Percentiles rank a stretch among this genome's conserved stretches.
phyloP scores from a whole-genome alignment of 1,139 yeast genomes.

The Lodderomyces theae region DNA sequence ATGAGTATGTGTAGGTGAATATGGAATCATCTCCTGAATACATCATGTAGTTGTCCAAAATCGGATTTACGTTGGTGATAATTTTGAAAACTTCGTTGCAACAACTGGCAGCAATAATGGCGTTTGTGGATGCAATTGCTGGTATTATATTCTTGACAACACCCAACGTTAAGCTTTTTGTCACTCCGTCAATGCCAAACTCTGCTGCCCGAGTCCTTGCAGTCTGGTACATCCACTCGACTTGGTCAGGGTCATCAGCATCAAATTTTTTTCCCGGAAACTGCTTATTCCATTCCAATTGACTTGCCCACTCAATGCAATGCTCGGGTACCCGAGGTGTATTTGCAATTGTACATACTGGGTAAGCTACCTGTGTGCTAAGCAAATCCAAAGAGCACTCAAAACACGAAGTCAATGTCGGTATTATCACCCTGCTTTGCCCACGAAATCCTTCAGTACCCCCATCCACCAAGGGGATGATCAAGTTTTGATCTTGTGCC shows the following conservation, averaged over 20 bases:
- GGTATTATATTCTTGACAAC: slow-evolving; percentile 92
- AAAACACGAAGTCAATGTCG: slow-evolving; percentile 83
- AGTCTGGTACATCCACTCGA: slow-evolving; percentile 58
- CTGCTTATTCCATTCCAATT: slow-evolving; percentile 66
- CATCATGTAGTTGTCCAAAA: slow-evolving; percentile 79
- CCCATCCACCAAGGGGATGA: slow-evolving; percentile 88
- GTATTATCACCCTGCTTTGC: slow-evolving; percentile 83
- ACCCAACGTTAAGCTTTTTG: slow-evolving; percentile 71
- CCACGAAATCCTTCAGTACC: slow-evolving; percentile 97
- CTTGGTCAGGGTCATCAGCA: slow-evolving; percentile 66
- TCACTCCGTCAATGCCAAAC: slow-evolving; percentile 72
- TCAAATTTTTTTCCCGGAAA: slow-evolving; percentile 54
- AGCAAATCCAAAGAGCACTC: slow-evolving; percentile 86
- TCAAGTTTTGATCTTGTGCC: slow-evolving; percentile 47
- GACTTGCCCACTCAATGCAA: slow-evolving; percentile 89
- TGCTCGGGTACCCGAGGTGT: slow-evolving; percentile 94
- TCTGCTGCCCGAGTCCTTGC: slow-evolving; percentile 59
- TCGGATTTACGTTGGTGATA: slow-evolving; percentile 65
- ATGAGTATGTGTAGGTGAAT: slow-evolving; percentile 69
- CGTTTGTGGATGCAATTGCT: slow-evolving; percentile 92
- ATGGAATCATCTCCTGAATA: slow-evolving; percentile 79
- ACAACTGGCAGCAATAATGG: slow-evolving; percentile 87
- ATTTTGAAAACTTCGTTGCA: slow-evolving; percentile 85
- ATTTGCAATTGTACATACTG: slow-evolving; percentile 92
- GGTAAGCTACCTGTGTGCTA: slow-evolving; percentile 69